A percentile compares a stretch with the other conserved stretches of the same genome.
Evolutionary conservation across 1,284 basidiomycete species (phyloP).

Genomic region (Heterobasidion annosum): DNA sequence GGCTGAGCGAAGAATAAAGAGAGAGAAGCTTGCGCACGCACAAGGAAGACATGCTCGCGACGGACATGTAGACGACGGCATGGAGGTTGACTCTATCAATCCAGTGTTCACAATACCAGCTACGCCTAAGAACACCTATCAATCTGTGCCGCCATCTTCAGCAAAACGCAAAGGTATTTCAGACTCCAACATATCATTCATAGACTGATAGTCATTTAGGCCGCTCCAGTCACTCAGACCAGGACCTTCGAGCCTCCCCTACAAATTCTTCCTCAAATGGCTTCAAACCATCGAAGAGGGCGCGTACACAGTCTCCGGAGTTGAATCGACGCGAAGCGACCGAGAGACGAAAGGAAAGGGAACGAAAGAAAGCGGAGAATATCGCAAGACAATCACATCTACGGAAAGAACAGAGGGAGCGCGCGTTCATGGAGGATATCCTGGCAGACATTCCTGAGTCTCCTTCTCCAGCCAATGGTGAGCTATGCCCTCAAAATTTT

Average conservation of each 20-base stretch:
- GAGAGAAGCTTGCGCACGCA: neutral
- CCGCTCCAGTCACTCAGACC: neutral
- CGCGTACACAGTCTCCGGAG: constrained; percentile 35
- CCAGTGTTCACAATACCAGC: neutral
- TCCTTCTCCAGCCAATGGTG: neutral
- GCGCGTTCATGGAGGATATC: constrained; percentile 30
- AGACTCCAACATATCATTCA: neutral
- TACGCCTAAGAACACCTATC: constrained; percentile 2
- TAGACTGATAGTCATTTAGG: too few species aligned
- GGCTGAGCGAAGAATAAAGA: neutral
- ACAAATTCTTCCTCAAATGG: neutral
- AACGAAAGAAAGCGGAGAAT: constrained; percentile 30
- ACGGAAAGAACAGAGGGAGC: constrained; percentile 27
- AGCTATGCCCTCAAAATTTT: neutral
- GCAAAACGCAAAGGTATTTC: constrained; percentile 41
- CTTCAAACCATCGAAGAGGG: constrained; percentile 32
- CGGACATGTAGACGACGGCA: neutral
- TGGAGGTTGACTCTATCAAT: neutral
- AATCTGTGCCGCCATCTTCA: constrained; percentile 12
- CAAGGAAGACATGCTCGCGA: neutral
- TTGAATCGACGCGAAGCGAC: constrained; percentile 28
- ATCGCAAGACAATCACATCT: constrained; percentile 27
- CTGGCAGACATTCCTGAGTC: constrained; percentile 10
- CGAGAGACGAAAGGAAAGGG: constrained; percentile 21
- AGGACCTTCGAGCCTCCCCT: neutral